Evolutionary conservation across 495 filamentous ascomycete genomes (phyloP), one percentile per base, ranked within the genome.

Genomic region (Massariosphaeria phaeospora): DNA sequence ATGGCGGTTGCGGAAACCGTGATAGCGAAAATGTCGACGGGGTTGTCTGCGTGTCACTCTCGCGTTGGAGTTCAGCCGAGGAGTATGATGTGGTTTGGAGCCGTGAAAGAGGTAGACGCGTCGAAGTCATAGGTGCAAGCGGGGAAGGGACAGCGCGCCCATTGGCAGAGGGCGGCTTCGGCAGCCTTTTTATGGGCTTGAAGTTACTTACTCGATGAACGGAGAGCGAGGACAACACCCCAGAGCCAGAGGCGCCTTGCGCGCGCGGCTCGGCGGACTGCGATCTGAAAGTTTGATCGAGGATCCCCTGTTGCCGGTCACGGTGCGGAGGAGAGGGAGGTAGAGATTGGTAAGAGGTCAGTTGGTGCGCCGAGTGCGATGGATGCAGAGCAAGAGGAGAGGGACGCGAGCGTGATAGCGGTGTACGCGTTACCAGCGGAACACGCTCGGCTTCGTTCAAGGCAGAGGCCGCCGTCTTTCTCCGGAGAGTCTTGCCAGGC

Each of bases 361-460:
- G 39, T 18, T 34, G 44, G 20, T 51, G 24, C 5, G 52, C 43
- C 9, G 47, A 53, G 18, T 49, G 48, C 6, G 47, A 50, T n/a
- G 34, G 10, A 11, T 54, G 48, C 10, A 57, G 49, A 23, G 49
- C 48, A 46, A 13, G 53, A 21, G 18, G 31, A 23, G 41, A 31
- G 24, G 40, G 31, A 31, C 17, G 26, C 38, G 47, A 53, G 8
- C 11, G 48, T 13, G 24, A 31, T 15, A 25, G n/a, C 1, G 48
- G 27, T 9, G 34, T 30, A 39, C 45, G 50, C 9, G 21, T 25
- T 5, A 53, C 43, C 6, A 55, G 53, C 2, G 57, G 48, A 5
- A 63, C 59, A 23, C 63, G 65, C 42, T 63, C 63, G 33, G 60
- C 21, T 25, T 52, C 33, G 48, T 53, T 55, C 33, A 68, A 45